Evolutionary conservation across 768 basidiomycete genomes (phyloP).

Genomic region (Paxillus rubicundulus): DNA sequence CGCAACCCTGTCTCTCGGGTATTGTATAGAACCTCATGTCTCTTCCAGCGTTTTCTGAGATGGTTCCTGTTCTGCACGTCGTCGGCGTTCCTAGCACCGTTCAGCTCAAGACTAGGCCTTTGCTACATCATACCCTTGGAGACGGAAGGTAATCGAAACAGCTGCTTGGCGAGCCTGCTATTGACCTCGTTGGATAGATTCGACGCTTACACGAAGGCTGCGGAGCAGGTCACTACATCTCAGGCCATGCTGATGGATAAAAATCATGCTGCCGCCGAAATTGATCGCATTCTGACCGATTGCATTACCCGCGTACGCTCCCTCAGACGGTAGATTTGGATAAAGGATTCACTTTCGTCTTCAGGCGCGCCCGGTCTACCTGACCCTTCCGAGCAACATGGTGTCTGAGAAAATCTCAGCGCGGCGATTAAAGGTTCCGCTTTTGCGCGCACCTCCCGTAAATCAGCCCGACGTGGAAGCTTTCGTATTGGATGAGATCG

Average conservation of each 20-base stretch:
- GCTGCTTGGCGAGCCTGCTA: neutral
- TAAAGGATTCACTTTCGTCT: neutral
- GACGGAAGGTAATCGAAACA: slow-evolving; percentile 56
- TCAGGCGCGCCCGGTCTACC: slow-evolving; percentile 82
- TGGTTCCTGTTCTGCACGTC: slow-evolving; percentile 87
- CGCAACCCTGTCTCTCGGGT: neutral
- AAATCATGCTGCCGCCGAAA: slow-evolving; percentile 57
- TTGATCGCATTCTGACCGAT: slow-evolving; percentile 75
- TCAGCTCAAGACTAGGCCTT: slow-evolving; percentile 67
- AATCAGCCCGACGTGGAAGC: slow-evolving; percentile 60
- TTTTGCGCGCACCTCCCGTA: slow-evolving; percentile 45
- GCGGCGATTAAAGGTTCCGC: slow-evolving; percentile 57
- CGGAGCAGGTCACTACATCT: slow-evolving; percentile 69
- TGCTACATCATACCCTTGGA: slow-evolving; percentile 88
- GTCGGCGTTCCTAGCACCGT: slow-evolving; percentile 77
- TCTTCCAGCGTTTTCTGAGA: slow-evolving; percentile 70
- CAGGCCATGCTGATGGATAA: slow-evolving; percentile 59
- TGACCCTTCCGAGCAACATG: slow-evolving; percentile 83
- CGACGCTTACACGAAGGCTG: slow-evolving; percentile 75
- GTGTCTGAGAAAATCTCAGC: slow-evolving; percentile 66
- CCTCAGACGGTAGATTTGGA: neutral
- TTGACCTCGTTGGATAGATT: slow-evolving; percentile 44
- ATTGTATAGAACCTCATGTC: slow-evolving; percentile 2
- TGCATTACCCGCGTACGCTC: slow-evolving; percentile 54
- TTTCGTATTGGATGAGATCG: slow-evolving; percentile 73